Evolutionary conservation across 768 basidiomycete species (phyloP).

Genomic region (Psilocybe tampanensis): DNA sequence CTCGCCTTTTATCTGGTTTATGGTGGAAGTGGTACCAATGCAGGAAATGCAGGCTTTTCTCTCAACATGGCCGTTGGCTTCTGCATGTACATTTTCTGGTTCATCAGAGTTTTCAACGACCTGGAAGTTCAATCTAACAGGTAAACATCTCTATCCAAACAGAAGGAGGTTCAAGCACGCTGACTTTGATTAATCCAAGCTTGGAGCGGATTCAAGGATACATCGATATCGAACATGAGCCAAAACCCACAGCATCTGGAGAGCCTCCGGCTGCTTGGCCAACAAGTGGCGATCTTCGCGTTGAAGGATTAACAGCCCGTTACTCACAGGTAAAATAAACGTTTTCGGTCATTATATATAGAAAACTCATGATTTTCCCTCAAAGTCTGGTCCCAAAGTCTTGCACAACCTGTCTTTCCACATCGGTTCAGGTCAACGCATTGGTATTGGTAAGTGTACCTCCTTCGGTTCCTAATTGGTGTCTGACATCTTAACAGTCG

Average conservation of each 20-base stretch:
- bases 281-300: conserved; percentile 49
- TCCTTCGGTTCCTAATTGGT: background rate
- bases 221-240: conserved; percentile 61
- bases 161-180: background rate
- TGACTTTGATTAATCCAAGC: background rate
- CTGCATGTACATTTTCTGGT: conserved; percentile 54
- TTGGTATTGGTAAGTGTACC: conserved; percentile 40
- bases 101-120: conserved; percentile 42
- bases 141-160: conserved; percentile 6
- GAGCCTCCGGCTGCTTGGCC: conserved; percentile 64
- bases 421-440: conserved; percentile 56
- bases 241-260: conserved; percentile 34
- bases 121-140: conserved; percentile 41
- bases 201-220: conserved; percentile 62
- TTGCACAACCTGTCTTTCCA: conserved; percentile 51
- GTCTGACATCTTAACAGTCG: conserved; percentile 7
- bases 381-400: conserved; percentile 41
- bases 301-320: conserved; percentile 53
- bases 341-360: background rate
- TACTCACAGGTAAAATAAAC: conserved; percentile 37
- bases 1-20: conserved; percentile 60
- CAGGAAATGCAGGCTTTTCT: conserved; percentile 51
- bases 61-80: conserved; percentile 62
- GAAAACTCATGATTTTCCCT: background rate
- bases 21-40: conserved; percentile 35